Conservation (phyloP, 768 basidiomycete genomes). For the Panaeolus cyanescens region DNA sequence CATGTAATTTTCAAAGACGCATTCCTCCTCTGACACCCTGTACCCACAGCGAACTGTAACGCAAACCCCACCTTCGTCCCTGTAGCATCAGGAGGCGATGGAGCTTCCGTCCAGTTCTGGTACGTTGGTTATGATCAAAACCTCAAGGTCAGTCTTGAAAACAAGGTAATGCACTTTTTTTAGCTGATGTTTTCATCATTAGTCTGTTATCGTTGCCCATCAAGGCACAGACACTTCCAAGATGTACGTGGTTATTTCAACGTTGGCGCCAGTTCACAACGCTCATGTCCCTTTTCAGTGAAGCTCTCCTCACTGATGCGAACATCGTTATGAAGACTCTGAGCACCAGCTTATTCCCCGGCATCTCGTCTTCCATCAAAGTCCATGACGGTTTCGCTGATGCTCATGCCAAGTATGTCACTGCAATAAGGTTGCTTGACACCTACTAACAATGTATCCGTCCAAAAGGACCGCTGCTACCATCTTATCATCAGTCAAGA, state of each 20-base stretch:
- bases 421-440: neutral
- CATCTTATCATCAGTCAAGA: constrained; percentile 44
- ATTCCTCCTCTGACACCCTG: neutral
- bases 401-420: constrained; percentile 35
- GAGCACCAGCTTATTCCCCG: constrained; percentile 42
- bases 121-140: neutral
- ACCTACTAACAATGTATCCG: neutral
- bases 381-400: constrained; percentile 45
- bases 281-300: constrained; percentile 19
- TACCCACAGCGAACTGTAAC: constrained; percentile 34
- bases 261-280: neutral
- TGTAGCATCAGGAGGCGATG: constrained; percentile 47
- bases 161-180: neutral
- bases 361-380: constrained; percentile 33
- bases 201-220: constrained; percentile 42
- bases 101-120: constrained; percentile 38
- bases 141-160: constrained; percentile 2
- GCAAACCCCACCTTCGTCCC: constrained; percentile 44
- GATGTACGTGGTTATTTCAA: constrained; percentile 28
- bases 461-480: constrained; percentile 39
- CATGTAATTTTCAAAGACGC: too few species aligned
- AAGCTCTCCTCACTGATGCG: constrained; percentile 37
- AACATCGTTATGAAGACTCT: constrained; percentile 29
- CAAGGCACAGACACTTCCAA: constrained; percentile 42
- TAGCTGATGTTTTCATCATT: constrained; percentile 24